A percentile compares a stretch with the other conserved stretches of the same genome.
Evolutionary conservation across 176 grass and related monocot species (phyloP).

Genomic region (Echinochloa phyllopogon): DNA sequence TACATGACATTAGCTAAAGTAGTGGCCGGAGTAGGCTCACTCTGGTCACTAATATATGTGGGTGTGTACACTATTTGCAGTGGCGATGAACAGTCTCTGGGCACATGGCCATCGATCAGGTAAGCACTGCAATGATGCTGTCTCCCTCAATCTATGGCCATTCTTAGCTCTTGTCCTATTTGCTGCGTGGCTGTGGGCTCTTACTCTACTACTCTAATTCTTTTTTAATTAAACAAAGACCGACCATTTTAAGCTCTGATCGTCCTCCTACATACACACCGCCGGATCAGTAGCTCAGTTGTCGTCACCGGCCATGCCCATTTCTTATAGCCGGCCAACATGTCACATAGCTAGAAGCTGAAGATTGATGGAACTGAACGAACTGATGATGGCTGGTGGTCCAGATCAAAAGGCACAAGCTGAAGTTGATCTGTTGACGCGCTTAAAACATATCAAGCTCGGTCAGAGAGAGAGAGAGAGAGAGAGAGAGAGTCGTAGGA

Average conservation of each 20-base stretch:
- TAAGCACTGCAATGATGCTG: background rate
- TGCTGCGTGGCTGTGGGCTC: too few species aligned
- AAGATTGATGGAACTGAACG: background rate
- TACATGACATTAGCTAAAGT: too few species aligned
- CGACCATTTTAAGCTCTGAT: background rate
- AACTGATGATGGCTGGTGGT: too few species aligned
- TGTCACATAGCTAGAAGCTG: too few species aligned
- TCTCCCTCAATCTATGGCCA: background rate
- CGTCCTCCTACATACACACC: background rate
- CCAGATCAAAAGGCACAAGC: background rate
- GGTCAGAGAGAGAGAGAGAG: too few species aligned
- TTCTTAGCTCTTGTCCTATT: background rate
- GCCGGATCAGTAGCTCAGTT: background rate
- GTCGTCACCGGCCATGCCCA: background rate
- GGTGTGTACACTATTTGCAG: too few species aligned
- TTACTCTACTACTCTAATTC: too few species aligned
- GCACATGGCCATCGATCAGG: background rate
- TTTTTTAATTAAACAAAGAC: background rate
- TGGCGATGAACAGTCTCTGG: background rate
- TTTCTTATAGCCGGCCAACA: background rate
- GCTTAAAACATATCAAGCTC: too few species aligned
- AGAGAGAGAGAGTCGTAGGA: background rate
- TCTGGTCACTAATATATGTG: too few species aligned
- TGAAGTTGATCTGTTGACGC: too few species aligned
- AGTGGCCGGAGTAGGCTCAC: too few species aligned